Evolutionary conservation across 192 early-diverging fungal species (phyloP).

Genomic region (Podila minutissima): DNA sequence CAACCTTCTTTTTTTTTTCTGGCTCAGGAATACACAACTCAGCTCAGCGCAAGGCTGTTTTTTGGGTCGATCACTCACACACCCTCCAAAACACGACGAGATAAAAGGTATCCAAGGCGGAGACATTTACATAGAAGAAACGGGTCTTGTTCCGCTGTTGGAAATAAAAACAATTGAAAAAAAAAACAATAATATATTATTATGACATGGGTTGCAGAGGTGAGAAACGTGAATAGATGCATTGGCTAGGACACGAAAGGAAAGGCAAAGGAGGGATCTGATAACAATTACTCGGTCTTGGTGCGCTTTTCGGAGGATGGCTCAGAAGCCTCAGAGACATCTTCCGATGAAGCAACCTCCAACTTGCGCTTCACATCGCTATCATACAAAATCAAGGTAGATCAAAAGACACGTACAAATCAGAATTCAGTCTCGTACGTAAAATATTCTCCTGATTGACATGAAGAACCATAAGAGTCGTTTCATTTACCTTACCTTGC

Average conservation of each 20-base stretch:
- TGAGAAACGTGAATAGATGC: too few relatives aligned
- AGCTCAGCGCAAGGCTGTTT: background rate
- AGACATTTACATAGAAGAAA: too few relatives aligned
- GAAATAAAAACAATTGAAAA: too few relatives aligned
- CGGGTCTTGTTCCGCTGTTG: too few relatives aligned
- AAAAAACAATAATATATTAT: too few relatives aligned
- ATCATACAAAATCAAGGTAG: background rate
- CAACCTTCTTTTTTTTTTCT: background rate
- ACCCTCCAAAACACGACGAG: background rate
- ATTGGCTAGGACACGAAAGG: too few relatives aligned
- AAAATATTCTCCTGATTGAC: background rate
- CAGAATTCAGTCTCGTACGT: too few relatives aligned
- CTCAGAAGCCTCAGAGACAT: background rate
- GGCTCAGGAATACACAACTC: background rate
- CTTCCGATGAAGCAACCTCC: background rate
- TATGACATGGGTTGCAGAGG: too few relatives aligned
- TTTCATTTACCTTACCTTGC: conserved; percentile 47
- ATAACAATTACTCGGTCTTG: conserved; percentile 29
- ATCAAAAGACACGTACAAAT: background rate
- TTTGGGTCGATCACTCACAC: background rate
- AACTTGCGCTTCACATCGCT: conserved; percentile 43
- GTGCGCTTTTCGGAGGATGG: conserved; percentile 12
- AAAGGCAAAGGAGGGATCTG: too few relatives aligned
- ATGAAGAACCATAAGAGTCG: conserved; percentile 1
- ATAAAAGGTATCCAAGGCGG: too few relatives aligned